Evolutionary conservation across 805 yeast species (phyloP), one percentile per base, ranked within the genome.

Genomic region (Starmerella roubikii): DNA sequence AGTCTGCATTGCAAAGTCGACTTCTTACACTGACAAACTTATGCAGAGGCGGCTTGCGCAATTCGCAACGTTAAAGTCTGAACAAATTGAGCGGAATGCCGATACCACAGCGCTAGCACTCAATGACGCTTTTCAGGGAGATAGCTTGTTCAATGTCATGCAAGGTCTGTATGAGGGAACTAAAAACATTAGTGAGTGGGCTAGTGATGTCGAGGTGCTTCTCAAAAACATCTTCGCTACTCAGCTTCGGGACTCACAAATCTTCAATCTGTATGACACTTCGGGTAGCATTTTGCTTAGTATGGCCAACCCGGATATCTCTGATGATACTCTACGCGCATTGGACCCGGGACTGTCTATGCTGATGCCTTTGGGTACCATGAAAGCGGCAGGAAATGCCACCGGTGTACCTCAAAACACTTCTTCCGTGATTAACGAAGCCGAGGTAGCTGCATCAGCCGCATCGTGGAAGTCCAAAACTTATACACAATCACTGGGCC

Each of bases 11-110:
- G 34, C 28, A 34, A 32, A 35, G 41, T 36, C 49, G 2, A 36
- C 44, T 24, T 17, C 30, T 22, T 34, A 39, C 31, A 48, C 48
- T 6, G 22, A 40, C 29, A 19, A 30, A 23, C 45, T 51, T 13
- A 33, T 48, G 37, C 34, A 34, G 13, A 34, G 30, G n/a, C 39
- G 46, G 17, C 46, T 51, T 17, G 39, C 49, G 11, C 42, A 39
- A 16, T 45, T 36, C 17, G 53, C 53, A 3, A 39, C 48, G 5
- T 34, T 44, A 28, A 37, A 43, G 15, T 42, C 53, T 11, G 37
- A 37, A 12, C 42, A 41, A 18, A 32, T 44, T 19, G 43, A 47
- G 38, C 39, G 44, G 4, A 32, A 26, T 3, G 15, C 47, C 19
- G 25, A 32, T 18, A 45, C 36, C 28, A 37, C 35, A 12, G 49